Evolutionary conservation across 2,329 filamentous ascomycete genomes (phyloP).

Genomic region (Basipetospora chlamydospora): DNA sequence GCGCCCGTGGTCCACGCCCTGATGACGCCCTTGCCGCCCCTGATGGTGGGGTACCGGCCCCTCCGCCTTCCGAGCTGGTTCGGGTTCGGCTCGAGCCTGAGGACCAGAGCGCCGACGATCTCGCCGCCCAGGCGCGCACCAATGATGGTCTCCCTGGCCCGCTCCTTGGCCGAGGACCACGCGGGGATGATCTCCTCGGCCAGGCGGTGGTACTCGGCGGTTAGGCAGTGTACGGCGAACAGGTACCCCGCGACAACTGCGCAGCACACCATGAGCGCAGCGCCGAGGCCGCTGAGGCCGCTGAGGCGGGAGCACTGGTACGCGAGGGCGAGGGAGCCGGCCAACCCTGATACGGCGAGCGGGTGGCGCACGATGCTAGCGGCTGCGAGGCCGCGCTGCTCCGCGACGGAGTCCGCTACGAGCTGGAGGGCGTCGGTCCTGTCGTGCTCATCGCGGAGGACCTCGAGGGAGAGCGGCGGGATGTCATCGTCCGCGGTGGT

Average conservation of each 20-base stretch:
- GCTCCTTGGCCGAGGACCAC: conserved; percentile 34
- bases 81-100: conserved; percentile 42
- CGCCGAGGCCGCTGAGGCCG: conserved; percentile 52
- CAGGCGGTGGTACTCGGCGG: conserved; percentile 44
- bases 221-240: conserved; percentile 43
- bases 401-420: conserved; percentile 66
- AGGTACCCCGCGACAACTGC: conserved; percentile 51
- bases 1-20: conserved; percentile 69
- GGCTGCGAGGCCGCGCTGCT: conserved; percentile 60
- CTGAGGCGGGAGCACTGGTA: conserved; percentile 30
- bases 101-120: conserved; percentile 55
- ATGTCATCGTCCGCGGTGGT: conserved; percentile 28
- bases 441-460: conserved; percentile 37
- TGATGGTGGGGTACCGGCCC: conserved; percentile 7
- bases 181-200: conserved; percentile 48
- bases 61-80: conserved; percentile 1
- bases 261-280: conserved; percentile 47
- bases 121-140: conserved; percentile 53
- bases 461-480: conserved; percentile 46
- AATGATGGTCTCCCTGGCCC: conserved; percentile 42
- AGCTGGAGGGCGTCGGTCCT: conserved; percentile 55
- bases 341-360: conserved; percentile 29
- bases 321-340: conserved; percentile 20
- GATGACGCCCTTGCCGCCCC: conserved; percentile 49
- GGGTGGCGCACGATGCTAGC: conserved; percentile 50